Base-by-base conservation (phyloP, 257 asterid species). In the Echium plantagineum region DNA sequence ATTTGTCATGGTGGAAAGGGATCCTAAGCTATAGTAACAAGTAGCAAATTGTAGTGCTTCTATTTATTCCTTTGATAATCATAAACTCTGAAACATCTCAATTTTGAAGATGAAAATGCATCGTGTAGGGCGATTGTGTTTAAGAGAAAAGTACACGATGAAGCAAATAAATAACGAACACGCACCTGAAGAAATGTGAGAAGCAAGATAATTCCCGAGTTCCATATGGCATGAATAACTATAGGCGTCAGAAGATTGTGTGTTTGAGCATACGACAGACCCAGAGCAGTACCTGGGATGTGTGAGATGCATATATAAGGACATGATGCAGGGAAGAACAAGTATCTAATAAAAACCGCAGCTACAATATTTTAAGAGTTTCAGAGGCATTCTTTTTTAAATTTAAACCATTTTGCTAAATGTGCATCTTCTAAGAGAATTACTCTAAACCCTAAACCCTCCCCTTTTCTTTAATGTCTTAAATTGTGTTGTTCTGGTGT, bases 221-320 rank as follows among this genome's bases (percentile, higher is more conserved):
- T 91, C 98, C 98, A 91, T 9, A 86, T 65, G 58, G 97, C 85
- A 24, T 88, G 98, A 68, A 91, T 84, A n/a, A 77, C 77, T 76
- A 91, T 91, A 16, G 98, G 97, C 2, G 98, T 80, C 57, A 88
- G 69, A 71, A 91, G 98, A 71, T 88, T 91, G 55, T 87, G 95
- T 0, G 98, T 91, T 66, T 88, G 97, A 64, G 98, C 85, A 69
- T 93, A 93, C 15, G 94, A 82, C 28, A 93, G 77, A 52, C 98
- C 98, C 78, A 91, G 69, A 20, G 85, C 90, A 53, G 71, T 70
- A 63, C 98, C 98, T 91, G 67, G 0, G 73, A 55, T 57, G 16
- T 21, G 24, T 56, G 28, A 53, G 49, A 42, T 42, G 49, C 17
- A 42, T 42, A 7, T 42, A 12, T 10, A 42, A 10, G 49, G 49